phyloP scores from a whole-genome alignment of 1,284 basidiomycete species.

The Ustilago lituana region DNA sequence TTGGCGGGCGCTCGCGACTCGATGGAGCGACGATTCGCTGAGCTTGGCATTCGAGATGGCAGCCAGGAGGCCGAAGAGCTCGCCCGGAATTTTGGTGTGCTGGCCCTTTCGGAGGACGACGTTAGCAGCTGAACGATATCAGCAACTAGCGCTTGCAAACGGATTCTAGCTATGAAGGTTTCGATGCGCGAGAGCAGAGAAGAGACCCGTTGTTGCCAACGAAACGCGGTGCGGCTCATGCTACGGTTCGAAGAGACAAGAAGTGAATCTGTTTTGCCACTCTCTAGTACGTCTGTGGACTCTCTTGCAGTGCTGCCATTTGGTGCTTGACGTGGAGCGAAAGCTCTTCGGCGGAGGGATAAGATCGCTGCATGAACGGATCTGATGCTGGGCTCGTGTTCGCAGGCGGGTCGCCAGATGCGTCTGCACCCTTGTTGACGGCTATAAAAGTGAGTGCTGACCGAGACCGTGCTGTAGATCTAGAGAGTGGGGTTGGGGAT shows the following conservation, averaged over 20 bases:
- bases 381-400: slow-evolving; percentile 15
- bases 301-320: slow-evolving; percentile 35
- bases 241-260: background rate
- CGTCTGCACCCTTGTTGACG: slow-evolving; percentile 1
- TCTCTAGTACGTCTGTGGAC: slow-evolving; percentile 23
- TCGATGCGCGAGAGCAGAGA: too few relatives aligned
- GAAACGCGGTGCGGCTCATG: background rate
- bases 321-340: slow-evolving; percentile 34
- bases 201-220: too few relatives aligned
- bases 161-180: too few relatives aligned
- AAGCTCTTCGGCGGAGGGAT: slow-evolving; percentile 22
- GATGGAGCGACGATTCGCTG: slow-evolving; percentile 30
- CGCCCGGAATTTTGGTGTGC: slow-evolving; percentile 27
- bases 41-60: slow-evolving; percentile 21
- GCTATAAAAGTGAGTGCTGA: slow-evolving; percentile 28
- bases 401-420: background rate
- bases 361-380: slow-evolving; percentile 14
- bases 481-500: slow-evolving; percentile 32
- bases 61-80: slow-evolving; percentile 31
- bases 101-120: slow-evolving; percentile 26
- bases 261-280: background rate
- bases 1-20: too few relatives aligned
- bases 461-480: slow-evolving; percentile 13
- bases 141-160: background rate
- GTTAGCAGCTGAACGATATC: slow-evolving; percentile 10